These are phyloP conservation scores for Aureobasidium namibiae DNA, from an alignment of 2,329 filamentous ascomycete species.

Conservation along the genomic window DNA sequence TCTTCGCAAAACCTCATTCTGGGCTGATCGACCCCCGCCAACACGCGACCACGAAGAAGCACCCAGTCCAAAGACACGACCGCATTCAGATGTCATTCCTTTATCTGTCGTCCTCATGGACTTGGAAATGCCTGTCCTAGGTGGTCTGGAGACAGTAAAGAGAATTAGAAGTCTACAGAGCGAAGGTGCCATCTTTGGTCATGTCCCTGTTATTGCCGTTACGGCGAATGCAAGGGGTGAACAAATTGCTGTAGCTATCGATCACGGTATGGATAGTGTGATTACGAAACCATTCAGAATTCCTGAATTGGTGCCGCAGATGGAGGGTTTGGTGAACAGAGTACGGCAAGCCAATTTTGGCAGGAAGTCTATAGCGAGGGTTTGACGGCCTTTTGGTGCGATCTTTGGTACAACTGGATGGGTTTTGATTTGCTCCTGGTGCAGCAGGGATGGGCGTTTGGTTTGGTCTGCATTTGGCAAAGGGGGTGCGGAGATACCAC, in stretches of 20 bases:
- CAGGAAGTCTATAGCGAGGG: background rate
- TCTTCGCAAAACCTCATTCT: slow-evolving; percentile 17
- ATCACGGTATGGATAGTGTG: slow-evolving; percentile 20
- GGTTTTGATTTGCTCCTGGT: background rate
- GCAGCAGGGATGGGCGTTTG: no score
- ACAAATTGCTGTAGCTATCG: slow-evolving; percentile 17
- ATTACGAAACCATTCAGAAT: slow-evolving; percentile 30
- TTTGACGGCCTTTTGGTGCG: background rate
- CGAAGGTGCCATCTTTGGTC: slow-evolving; percentile 48
- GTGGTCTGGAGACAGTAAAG: slow-evolving; percentile 61
- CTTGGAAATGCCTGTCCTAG: slow-evolving; percentile 68
- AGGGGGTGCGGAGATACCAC: background rate
- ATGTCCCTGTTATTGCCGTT: slow-evolving; percentile 63
- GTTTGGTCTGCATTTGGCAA: background rate
- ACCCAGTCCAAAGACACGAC: background rate
- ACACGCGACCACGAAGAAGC: background rate
- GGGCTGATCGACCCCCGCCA: background rate
- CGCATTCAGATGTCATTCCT: background rate
- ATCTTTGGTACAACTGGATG: background rate
- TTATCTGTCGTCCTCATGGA: slow-evolving; percentile 12
- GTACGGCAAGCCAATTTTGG: background rate
- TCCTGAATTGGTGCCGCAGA: slow-evolving; percentile 28
- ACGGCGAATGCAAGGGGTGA: slow-evolving; percentile 63
- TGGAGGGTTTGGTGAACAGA: slow-evolving; percentile 40
- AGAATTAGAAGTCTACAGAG: slow-evolving; percentile 54